Base-by-base conservation (phyloP, 2,329 filamentous ascomycete genomes). In the Trichophyton equinum region DNA sequence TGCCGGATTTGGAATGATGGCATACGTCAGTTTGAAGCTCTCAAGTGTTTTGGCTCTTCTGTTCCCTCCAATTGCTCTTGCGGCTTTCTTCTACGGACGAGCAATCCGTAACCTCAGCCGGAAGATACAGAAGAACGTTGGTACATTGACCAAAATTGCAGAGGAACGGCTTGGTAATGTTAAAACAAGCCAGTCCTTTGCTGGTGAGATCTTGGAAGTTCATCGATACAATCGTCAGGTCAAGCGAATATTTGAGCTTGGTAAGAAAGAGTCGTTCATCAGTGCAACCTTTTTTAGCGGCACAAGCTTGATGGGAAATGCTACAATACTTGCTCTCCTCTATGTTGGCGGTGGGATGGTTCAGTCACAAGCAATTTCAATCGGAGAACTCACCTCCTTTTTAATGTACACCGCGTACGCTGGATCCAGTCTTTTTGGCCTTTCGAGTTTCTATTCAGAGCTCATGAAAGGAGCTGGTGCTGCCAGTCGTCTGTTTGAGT, bases 381-480 rank as follows among this genome's bases (percentile, higher is more conserved):
- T 97, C 56, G 94, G 94, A 67, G 92, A 99, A 66, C 77, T 99
- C 49, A 95, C 94, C 0, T 95, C 91, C 0, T 99, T 99, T 75
- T 82, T 99, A 77, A 97, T 99, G 92, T 99, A 97, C 74, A 95
- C 91, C 2, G 92, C 89, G 2, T 97, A 86, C 67, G 85, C 85
- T 59, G 85, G 85, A 18, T 94, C 89, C 57, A 95, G 89, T 74
- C 82, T 99, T 65, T 96, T 97, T 67, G 94, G 94, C 3, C 79
- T 99, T 1, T 96, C 91, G 3, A 90, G 89, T 61, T 99, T 99
- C 76, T 99, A 96, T 75, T 96, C 91, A 0, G 94, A 99, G 72
- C 81, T 99, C 64, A 99, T 99, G 94, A 99, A 99, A 74, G 95
- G 95, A 47, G 92, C 96, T 3, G 94, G 95, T 68, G 94, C 94